Conservation (phyloP, 768 basidiomycete species). For the Boletus pseudo-olivaceus region DNA sequence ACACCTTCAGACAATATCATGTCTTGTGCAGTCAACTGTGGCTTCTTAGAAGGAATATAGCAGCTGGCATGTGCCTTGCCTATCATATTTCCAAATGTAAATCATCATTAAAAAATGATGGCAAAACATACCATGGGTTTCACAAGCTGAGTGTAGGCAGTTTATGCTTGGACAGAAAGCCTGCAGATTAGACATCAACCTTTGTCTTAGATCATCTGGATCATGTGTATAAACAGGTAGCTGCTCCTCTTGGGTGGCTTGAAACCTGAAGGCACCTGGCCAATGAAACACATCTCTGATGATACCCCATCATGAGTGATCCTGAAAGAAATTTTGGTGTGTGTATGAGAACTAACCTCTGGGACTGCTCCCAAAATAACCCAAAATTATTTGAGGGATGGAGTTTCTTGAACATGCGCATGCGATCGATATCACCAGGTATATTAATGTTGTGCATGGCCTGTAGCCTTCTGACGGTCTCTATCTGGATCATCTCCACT, state of each 20-base stretch:
- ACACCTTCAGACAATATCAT: constrained; percentile 28
- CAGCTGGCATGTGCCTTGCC: background rate
- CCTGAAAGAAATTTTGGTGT: background rate
- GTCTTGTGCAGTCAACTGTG: constrained; percentile 16
- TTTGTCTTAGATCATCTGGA: constrained; percentile 27
- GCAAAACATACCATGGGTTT: constrained; percentile 33
- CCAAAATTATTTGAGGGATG: constrained; percentile 30
- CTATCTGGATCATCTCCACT: constrained; percentile 51
- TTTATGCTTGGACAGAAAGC: constrained; percentile 46
- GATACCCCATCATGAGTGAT: background rate
- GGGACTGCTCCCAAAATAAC: constrained; percentile 40
- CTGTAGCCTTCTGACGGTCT: constrained; percentile 41
- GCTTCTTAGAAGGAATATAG: constrained; percentile 21
- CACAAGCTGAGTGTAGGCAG: constrained; percentile 41
- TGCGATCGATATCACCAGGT: constrained; percentile 36
- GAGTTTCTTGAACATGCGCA: constrained; percentile 25
- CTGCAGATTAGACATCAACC: constrained; percentile 31
- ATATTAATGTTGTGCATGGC: constrained; percentile 27
- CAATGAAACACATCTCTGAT: constrained; percentile 39
- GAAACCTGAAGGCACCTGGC: constrained; percentile 26
- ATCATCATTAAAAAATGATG: background rate
- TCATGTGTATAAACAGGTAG: constrained; percentile 13
- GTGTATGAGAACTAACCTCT: constrained; percentile 34
- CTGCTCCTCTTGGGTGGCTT: background rate
- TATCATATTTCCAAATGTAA: background rate